phyloP scores from a whole-genome alignment of 495 filamentous ascomycete genomes.

The Patellaria atrata region DNA sequence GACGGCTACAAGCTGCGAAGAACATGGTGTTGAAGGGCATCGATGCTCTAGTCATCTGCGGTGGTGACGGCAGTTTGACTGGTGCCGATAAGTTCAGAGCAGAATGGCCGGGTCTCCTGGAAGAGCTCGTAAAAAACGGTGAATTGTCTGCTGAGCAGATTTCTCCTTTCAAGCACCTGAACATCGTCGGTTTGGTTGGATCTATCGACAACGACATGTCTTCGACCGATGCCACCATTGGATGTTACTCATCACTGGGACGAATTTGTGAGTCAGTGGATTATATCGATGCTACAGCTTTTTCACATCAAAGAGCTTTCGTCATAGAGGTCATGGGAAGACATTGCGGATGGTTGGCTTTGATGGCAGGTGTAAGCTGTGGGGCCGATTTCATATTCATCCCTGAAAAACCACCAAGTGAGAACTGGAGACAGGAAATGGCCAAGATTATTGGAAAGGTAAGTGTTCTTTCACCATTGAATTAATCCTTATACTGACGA shows the following conservation, averaged over 20 bases:
- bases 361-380: constrained; percentile 92
- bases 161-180: constrained; percentile 61
- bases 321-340: constrained; percentile 99
- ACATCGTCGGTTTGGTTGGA: constrained; percentile 91
- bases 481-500: constrained; percentile 24
- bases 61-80: constrained; percentile 93
- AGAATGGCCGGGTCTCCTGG: constrained; percentile 77
- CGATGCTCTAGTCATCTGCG: constrained; percentile 90
- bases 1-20: constrained; percentile 72
- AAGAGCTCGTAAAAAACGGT: constrained; percentile 60
- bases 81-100: constrained; percentile 85
- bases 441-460: constrained; percentile 65
- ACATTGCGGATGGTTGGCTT: constrained; percentile 93
- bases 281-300: constrained; percentile 91
- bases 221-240: constrained; percentile 93
- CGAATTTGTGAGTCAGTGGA: constrained; percentile 91
- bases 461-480: no score
- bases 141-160: constrained; percentile 57
- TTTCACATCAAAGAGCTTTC: constrained; percentile 93
- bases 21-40: constrained; percentile 88
- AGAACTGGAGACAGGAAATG: constrained; percentile 88
- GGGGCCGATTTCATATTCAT: constrained; percentile 96
- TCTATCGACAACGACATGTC: constrained; percentile 98
- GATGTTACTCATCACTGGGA: constrained; percentile 82
- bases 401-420: constrained; percentile 80